These are phyloP conservation scores for Ustilago cynodontis DNA, from an alignment of 1,284 basidiomycete species.

Conservation along the genomic window DNA sequence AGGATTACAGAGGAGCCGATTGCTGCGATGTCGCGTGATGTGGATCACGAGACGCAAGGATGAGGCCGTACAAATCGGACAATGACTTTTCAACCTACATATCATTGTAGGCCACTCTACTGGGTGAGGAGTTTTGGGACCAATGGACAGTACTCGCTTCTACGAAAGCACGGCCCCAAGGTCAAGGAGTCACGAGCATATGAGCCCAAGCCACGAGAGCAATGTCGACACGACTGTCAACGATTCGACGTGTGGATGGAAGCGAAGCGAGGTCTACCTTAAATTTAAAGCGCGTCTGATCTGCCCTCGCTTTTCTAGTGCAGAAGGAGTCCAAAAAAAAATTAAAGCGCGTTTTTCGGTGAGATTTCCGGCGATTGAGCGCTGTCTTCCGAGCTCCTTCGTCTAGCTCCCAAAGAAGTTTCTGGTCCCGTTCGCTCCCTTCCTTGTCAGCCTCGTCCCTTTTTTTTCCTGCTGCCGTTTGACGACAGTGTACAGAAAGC, in stretches of 20 bases:
- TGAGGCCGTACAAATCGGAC: neutral
- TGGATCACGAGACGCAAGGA: conserved; percentile 1
- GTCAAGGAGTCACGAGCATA: too few relatives aligned
- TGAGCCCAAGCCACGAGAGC: neutral
- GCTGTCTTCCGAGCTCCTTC: neutral
- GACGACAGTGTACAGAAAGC: conserved; percentile 11
- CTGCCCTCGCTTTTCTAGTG: neutral
- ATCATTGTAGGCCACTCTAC: neutral
- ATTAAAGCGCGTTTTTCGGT: neutral
- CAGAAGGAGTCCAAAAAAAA: too few relatives aligned
- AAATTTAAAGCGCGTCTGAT: conserved; percentile 3
- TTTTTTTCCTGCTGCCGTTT: conserved; percentile 5
- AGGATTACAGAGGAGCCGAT: conserved; percentile 41
- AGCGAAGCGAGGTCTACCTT: neutral
- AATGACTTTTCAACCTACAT: neutral
- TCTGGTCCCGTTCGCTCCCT: neutral
- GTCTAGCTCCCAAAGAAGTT: conserved; percentile 2
- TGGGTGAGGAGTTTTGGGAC: too few relatives aligned
- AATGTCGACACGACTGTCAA: conserved; percentile 1
- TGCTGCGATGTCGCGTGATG: neutral
- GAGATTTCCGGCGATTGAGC: conserved; percentile 16
- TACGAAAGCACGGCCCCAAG: too few relatives aligned
- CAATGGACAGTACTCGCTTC: too few relatives aligned
- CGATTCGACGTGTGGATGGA: neutral
- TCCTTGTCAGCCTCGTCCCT: neutral